phyloP scores from a whole-genome alignment of 2,329 filamentous ascomycete species.

The Juglanconis oblonga region DNA sequence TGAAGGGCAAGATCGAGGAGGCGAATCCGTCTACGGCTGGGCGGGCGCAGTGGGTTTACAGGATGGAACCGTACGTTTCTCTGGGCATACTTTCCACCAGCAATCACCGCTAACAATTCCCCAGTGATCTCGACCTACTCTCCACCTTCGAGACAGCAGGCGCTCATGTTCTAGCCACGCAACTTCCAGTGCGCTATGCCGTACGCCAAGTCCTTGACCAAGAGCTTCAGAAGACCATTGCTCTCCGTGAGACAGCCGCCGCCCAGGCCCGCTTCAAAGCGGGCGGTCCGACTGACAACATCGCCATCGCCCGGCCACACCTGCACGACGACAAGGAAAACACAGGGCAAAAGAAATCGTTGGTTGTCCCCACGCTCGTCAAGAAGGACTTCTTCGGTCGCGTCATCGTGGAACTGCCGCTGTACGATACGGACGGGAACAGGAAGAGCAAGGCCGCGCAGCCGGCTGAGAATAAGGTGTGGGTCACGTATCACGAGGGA shows the following conservation, averaged over 20 bases:
- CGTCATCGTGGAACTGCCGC: slow-evolving; percentile 52
- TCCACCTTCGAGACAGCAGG: slow-evolving; percentile 69
- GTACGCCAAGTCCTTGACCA: slow-evolving; percentile 91
- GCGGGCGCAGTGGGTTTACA: slow-evolving; percentile 73
- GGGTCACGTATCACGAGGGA: slow-evolving; percentile 88
- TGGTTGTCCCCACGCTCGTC: slow-evolving; percentile 1
- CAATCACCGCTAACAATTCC: slow-evolving; percentile 1
- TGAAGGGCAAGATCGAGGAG: slow-evolving; percentile 73
- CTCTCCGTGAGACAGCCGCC: slow-evolving; percentile 62
- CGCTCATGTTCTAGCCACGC: slow-evolving; percentile 50
- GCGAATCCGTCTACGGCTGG: slow-evolving; percentile 40
- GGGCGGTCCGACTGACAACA: slow-evolving; percentile 35
- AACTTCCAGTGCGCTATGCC: slow-evolving; percentile 80
- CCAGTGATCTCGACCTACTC: slow-evolving; percentile 71
- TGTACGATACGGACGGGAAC: slow-evolving; percentile 41
- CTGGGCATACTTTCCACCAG: background rate
- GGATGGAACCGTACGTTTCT: slow-evolving; percentile 82
- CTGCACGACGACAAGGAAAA: slow-evolving; percentile 38
- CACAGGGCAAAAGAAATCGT: slow-evolving; percentile 28
- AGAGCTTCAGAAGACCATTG: slow-evolving; percentile 74
- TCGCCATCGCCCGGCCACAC: background rate
- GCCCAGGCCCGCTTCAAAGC: slow-evolving; percentile 63
- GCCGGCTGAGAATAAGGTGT: slow-evolving; percentile 61
- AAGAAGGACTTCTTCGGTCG: slow-evolving; percentile 31
- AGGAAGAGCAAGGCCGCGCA: slow-evolving; percentile 26